Evolutionary conservation across 192 early-diverging fungal genomes (phyloP), one percentile per base, ranked within the genome.

Genomic region (Dissophora ornata): DNA sequence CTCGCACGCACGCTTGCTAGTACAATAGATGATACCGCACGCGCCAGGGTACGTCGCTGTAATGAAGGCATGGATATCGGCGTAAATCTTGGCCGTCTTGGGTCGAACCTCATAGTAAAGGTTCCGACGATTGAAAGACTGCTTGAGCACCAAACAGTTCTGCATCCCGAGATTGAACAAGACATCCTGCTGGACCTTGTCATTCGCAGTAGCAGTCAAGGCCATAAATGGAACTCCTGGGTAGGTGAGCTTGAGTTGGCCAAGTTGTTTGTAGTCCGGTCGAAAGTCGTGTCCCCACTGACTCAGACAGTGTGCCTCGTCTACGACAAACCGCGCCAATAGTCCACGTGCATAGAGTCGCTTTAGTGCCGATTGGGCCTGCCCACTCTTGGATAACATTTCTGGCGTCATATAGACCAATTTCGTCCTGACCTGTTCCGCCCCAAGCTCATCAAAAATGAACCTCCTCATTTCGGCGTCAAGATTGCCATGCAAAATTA

Each of bases 231-330:
- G 96, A 0, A 97, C 83, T 18, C 87, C 83, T 0, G 91, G 90
- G 67, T 90, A 98, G 15, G 71, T 70, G n/a, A 67, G 40, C 65
- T 90, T 87, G 30, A 94, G 85, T 4, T 62, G 64, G 6, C 90
- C 89, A 13, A 97, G 73, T 56, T 87, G 85, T 71, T 91, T 96
- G 66, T 96, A 97, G 67, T 96, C 94, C 0, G 93, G 91, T 33
- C 97, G 90, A 82, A 99, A 99, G 75, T 99, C 96, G 62, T 98
- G 97, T 15, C 97, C 97, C 97, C 95, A 97, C 53, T 97, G 94
- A 49, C 91, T 93, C 18, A 97, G 82, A 71, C 97, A 99, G 68
- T 99, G 97, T 2, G 96, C 96, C 81, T 99, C 97, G 62, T 99
- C 97, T 41, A 99, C 86, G 1, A 97, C 96, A 82, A 99, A 94